These are phyloP conservation scores for Chaetomidium leptoderma DNA, from an alignment of 495 filamentous ascomycete genomes.

Conservation along the genomic window DNA sequence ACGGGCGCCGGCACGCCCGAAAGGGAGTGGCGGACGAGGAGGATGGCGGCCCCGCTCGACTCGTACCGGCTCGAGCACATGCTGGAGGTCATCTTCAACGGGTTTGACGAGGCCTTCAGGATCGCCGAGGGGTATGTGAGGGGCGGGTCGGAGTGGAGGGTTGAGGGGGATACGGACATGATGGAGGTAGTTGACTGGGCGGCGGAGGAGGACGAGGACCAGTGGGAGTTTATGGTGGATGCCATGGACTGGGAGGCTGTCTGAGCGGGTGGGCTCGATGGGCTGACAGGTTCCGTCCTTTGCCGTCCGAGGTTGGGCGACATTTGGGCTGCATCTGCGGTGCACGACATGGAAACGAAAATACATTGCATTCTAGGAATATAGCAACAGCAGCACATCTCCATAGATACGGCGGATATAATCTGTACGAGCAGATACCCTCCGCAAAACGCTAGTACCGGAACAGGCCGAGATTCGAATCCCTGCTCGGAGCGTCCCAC, in stretches of 20 bases:
- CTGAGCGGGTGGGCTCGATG: slow-evolving; percentile 9
- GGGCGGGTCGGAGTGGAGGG: neutral
- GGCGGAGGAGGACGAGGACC: slow-evolving; percentile 33
- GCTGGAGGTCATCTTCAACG: slow-evolving; percentile 40
- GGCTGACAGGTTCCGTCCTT: neutral
- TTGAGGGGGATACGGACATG: slow-evolving; percentile 14
- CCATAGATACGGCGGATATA: neutral
- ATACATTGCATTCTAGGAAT: neutral
- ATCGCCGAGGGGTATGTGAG: slow-evolving; percentile 30
- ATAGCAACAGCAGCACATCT: neutral
- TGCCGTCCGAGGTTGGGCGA: neutral
- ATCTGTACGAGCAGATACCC: neutral
- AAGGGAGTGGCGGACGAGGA: slow-evolving; percentile 13
- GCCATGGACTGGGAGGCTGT: slow-evolving; percentile 64
- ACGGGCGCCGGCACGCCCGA: slow-evolving; percentile 20
- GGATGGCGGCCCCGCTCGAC: slow-evolving; percentile 40
- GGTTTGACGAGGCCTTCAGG: slow-evolving; percentile 36
- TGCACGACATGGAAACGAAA: neutral
- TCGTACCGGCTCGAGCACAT: slow-evolving; percentile 56
- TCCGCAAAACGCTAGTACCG: neutral
- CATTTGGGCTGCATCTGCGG: neutral
- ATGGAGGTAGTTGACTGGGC: slow-evolving; percentile 6
- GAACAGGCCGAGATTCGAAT: too few relatives aligned
- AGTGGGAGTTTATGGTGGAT: slow-evolving; percentile 60
- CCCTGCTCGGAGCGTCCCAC: too few relatives aligned